Base-by-base conservation (phyloP, 495 filamentous ascomycete species). In the Aspergillus egyptiacus region DNA sequence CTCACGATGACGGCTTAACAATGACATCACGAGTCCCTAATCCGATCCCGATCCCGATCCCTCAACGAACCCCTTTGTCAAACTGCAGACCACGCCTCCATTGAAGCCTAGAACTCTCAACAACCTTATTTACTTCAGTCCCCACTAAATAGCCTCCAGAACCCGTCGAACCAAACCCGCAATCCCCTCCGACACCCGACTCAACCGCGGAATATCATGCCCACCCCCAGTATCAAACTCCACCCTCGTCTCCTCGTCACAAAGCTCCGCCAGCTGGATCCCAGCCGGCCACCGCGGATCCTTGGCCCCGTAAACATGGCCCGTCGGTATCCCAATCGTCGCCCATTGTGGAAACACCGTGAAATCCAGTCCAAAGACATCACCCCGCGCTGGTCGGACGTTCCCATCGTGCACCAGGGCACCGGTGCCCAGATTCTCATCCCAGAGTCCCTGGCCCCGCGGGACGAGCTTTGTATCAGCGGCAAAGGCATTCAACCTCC, bases 241-340 rank as follows among this genome's bases (percentile, higher is more conserved):
- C 9, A 18, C 14, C 22, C 28, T n/a, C n/a, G n/a, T n/a, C n/a
- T n/a, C 5, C 18, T 39, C 51, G 0, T 3, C 22, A 48, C 44
- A 48, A 37, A 53, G 24, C 44, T 46, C 51, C 28, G 44, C 39
- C 10, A 53, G 19, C 51, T 48, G 45, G 7, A 53, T 23, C 8
- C 51, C 45, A 1, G 51, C 51, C 10, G 27, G 37, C 46, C 31
- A 53, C 44, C 51, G 19, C 31, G 51, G 51, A 31, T 53, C 51
- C 31, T 43, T 48, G 3, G 8, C 20, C 14, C 51, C 51, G 13
- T 53, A 53, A 15, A 53, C 51, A 48, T 53, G 51, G 28, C 48
- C 51, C 4, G 44, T 53, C 6, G 51, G 51, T 15, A 53, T 35
- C 28, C 6, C 30, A 13, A 53, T 53, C 31, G 13, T 38, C n/a